Conservation (phyloP, 192 early-diverging fungal species). For the Bifiguratus adelaidae region DNA sequence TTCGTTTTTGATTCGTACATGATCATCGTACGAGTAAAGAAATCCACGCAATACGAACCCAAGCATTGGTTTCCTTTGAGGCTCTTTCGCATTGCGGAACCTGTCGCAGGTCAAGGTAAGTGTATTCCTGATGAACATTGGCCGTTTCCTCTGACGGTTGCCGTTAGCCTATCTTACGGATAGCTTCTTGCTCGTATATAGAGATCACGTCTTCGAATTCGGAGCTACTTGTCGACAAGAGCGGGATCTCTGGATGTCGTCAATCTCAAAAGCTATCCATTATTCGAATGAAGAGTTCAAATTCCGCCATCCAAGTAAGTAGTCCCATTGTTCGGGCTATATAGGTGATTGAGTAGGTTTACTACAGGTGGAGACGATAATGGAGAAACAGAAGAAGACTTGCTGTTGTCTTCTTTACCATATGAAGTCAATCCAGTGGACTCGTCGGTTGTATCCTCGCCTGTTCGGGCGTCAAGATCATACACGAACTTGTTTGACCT, state of each 20-base stretch:
- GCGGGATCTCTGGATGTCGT: slow-evolving; percentile 39
- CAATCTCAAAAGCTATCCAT: slow-evolving; percentile 30
- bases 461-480: no score
- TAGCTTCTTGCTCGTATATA: slow-evolving; percentile 6
- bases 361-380: not conserved
- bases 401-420: slow-evolving; percentile 17
- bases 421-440: no score
- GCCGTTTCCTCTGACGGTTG: slow-evolving; percentile 1
- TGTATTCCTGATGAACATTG: not conserved
- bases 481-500: no score
- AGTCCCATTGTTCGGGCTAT: not conserved
- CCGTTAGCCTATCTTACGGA: slow-evolving; percentile 4
- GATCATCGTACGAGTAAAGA: slow-evolving; percentile 42
- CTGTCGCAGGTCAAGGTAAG: slow-evolving; percentile 18
- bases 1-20: slow-evolving; percentile 50
- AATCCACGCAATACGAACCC: slow-evolving; percentile 31
- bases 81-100: slow-evolving; percentile 43
- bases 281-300: slow-evolving; percentile 13
- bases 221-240: slow-evolving; percentile 40
- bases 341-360: not conserved
- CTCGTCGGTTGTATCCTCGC: no score
- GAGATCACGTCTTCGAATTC: slow-evolving; percentile 36
- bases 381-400: slow-evolving; percentile 5
- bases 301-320: not conserved
- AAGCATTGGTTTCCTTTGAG: slow-evolving; percentile 60